Evolutionary conservation across 2,329 filamentous ascomycete species (phyloP).

Genomic region (Microsporum canis): DNA sequence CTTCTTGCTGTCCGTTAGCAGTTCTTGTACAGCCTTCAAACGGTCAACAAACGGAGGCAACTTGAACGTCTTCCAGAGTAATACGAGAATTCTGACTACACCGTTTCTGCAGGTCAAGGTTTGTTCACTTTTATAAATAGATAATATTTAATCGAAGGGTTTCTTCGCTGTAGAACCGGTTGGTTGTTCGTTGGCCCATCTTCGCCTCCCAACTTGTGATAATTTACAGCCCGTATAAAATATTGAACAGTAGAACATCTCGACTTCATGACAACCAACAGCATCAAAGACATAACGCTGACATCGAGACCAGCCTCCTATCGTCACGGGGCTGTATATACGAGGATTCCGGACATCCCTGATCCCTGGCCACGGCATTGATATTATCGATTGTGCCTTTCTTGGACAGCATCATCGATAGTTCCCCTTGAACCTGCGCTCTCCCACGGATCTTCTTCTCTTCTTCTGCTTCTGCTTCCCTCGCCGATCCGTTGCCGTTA

Average conservation of each 20-base stretch:
- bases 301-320: neutral
- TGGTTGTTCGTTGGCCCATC: neutral
- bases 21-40: neutral
- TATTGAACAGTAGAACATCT: no score
- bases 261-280: no score
- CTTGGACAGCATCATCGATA: constrained; percentile 2
- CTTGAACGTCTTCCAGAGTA: neutral
- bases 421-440: neutral
- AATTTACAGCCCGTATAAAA: no score
- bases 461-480: neutral
- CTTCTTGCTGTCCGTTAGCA: neutral
- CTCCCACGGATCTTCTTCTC: neutral
- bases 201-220: no score
- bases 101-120: neutral
- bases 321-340: neutral
- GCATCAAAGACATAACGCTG: no score
- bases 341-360: neutral
- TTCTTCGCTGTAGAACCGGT: neutral
- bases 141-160: neutral
- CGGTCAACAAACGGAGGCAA: neutral
- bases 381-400: neutral
- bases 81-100: neutral
- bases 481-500: neutral
- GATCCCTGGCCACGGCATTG: neutral
- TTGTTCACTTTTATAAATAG: neutral